Evolutionary conservation across 495 filamentous ascomycete species (phyloP), one percentile per base, ranked within the genome.

Genomic region (Tuber microsphaerosporum): DNA sequence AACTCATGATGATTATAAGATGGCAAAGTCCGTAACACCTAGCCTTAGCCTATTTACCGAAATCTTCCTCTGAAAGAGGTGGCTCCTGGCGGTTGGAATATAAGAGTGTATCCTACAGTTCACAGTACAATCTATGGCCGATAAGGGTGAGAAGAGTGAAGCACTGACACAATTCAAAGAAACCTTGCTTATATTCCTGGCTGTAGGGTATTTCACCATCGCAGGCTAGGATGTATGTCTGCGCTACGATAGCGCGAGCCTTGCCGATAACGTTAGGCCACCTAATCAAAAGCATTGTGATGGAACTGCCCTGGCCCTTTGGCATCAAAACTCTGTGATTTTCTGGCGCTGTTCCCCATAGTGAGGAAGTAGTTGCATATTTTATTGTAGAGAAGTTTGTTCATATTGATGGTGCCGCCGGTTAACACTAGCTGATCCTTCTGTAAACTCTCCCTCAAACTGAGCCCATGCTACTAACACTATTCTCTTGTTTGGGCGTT

Each of bases 1-100:
- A 78, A 70, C 72, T 56, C 56, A 74, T 75, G 10, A 73, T 79
- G 45, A 72, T 41, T 41, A 41, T 70, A 12, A 78, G 16, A 6
- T 12, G 44, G 31, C 74, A 79, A 17, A 3, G 1, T 41, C 75
- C n/a, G 22, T 51, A 14, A 65, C 70, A 68, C 42, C 44, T 42
- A 4, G 74, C 71, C 34, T 70, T 31, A 10, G 73, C 72, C 61
- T 73, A 72, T 34, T 12, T 69, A n/a, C 75, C 77, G 4, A 69
- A 70, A 22, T 71, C 44, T 2, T 72, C 48, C 10, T 73, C 45
- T 14, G 20, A 12, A 56, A 26, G 7, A 26, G 22, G 17, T 22
- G 19, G 46, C 20, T 9, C 2, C 17, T 0, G 19, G 8, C 46
- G 20, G 17, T 48, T 20, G 0, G 20, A 19, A 48, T 48, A 48